phyloP scores from a whole-genome alignment of 192 early-diverging fungal genomes.

The Gigaspora rosea region DNA sequence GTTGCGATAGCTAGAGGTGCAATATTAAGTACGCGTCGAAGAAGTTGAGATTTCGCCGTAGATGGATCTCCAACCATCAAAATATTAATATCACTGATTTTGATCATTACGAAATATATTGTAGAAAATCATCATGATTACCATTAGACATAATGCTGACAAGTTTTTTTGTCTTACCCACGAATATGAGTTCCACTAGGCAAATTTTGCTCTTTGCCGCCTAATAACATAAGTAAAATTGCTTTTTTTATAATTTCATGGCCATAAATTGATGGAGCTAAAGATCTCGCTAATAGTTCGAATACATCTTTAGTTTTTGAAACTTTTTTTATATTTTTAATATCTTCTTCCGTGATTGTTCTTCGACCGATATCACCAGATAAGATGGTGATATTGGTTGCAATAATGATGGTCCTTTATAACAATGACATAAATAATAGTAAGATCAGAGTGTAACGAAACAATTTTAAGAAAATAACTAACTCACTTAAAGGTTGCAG shows the following conservation, averaged over 20 bases:
- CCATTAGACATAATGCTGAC: too few species aligned
- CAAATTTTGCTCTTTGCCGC: conserved; percentile 93
- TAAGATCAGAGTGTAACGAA: too few species aligned
- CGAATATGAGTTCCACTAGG: conserved; percentile 94
- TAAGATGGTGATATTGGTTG: conserved; percentile 78
- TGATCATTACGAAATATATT: not conserved
- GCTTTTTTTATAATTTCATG: conserved; percentile 97
- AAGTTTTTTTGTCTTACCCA: conserved; percentile 51
- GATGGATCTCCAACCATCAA: conserved; percentile 98
- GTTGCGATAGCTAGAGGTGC: conserved; percentile 97
- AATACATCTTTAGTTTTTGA: conserved; percentile 67
- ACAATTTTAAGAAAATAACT: too few species aligned
- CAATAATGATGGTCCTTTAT: conserved; percentile 42
- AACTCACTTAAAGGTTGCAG: conserved; percentile 78
- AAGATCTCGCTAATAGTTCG: conserved; percentile 78
- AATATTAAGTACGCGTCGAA: conserved; percentile 92
- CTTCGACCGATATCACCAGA: conserved; percentile 69
- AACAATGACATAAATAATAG: too few species aligned
- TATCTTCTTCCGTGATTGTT: conserved; percentile 79
- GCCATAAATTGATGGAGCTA: conserved; percentile 89
- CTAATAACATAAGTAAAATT: conserved; percentile 84
- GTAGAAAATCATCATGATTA: too few species aligned
- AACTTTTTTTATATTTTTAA: conserved; percentile 82
- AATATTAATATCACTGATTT: conserved; percentile 91
- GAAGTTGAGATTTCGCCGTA: conserved; percentile 98